phyloP scores from a whole-genome alignment of 2,329 filamentous ascomycete genomes.

The Ploettnerulaceae sp. region DNA sequence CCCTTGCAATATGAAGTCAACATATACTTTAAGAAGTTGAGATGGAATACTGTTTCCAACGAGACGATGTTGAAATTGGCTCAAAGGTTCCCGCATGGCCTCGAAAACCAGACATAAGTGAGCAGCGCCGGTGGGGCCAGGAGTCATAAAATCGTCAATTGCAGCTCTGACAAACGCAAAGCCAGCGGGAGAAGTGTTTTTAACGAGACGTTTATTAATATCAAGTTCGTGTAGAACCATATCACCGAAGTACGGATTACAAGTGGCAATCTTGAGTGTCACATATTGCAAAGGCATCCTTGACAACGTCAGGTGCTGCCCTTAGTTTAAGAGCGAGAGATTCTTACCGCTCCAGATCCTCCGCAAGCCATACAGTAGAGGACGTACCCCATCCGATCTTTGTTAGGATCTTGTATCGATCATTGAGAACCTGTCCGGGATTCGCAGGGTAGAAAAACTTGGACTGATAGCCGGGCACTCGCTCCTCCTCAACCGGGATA shows the following conservation, averaged over 20 bases:
- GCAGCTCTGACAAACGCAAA: conserved; percentile 9
- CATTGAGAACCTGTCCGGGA: conserved; percentile 6
- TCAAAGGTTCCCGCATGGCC: conserved; percentile 15
- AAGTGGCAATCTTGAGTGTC: conserved; percentile 9
- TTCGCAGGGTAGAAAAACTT: conserved; percentile 12
- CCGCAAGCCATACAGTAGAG: conserved; percentile 14
- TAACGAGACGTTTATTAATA: conserved; percentile 6
- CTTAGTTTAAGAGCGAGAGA: neutral
- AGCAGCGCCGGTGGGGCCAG: conserved; percentile 2
- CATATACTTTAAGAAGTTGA: conserved; percentile 15
- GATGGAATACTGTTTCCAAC: conserved; percentile 3
- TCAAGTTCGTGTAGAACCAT: conserved; percentile 7
- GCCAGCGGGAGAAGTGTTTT: conserved; percentile 6
- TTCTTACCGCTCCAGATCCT: conserved; percentile 9
- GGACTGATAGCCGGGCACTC: conserved; percentile 10
- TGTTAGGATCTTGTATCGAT: conserved; percentile 12
- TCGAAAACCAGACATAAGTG: conserved; percentile 16
- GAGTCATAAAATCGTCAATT: conserved; percentile 7
- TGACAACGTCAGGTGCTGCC: conserved; percentile 1
- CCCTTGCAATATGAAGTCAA: conserved; percentile 10
- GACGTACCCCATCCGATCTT: conserved; percentile 14
- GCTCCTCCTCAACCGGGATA: conserved; percentile 10
- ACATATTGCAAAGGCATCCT: conserved; percentile 5
- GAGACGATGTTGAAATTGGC: conserved; percentile 10
- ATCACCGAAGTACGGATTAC: conserved; percentile 1